Conservation (phyloP, 2,329 filamentous ascomycete genomes). For the Myriangium duriaei region DNA sequence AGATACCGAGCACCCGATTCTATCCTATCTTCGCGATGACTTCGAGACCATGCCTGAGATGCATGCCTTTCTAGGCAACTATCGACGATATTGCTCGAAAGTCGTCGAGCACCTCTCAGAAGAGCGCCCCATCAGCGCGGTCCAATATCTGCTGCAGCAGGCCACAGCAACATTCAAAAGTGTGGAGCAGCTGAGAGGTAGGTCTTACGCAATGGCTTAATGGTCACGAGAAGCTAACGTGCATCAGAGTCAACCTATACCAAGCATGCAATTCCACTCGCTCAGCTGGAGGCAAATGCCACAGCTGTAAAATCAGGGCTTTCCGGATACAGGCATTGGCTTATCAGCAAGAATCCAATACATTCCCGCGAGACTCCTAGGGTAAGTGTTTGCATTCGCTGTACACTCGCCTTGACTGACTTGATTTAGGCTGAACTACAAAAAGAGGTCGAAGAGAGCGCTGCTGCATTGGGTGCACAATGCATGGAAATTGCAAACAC, state of each 20-base stretch:
- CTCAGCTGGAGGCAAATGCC: slow-evolving; percentile 79
- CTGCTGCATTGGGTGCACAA: neutral
- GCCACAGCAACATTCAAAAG: slow-evolving; percentile 62
- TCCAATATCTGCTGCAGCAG: slow-evolving; percentile 72
- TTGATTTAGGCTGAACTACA: neutral
- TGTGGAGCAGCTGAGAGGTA: slow-evolving; percentile 12
- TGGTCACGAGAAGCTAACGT: no score
- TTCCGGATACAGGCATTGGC: slow-evolving; percentile 81
- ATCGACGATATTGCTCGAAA: slow-evolving; percentile 76
- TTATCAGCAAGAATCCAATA: slow-evolving; percentile 19
- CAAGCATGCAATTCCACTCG: slow-evolving; percentile 57
- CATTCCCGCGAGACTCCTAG: slow-evolving; percentile 18
- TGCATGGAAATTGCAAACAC: neutral
- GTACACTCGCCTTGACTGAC: slow-evolving; percentile 38
- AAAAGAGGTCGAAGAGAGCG: slow-evolving; percentile 3
- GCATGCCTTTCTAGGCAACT: slow-evolving; percentile 92
- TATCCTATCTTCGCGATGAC: slow-evolving; percentile 78
- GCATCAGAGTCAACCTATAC: slow-evolving; percentile 29
- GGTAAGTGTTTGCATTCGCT: slow-evolving; percentile 20
- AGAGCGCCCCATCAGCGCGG: slow-evolving; percentile 69
- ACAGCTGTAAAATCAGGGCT: slow-evolving; percentile 79
- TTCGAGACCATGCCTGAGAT: slow-evolving; percentile 89
- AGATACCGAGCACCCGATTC: slow-evolving; percentile 65
- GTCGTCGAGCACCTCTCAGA: slow-evolving; percentile 80
- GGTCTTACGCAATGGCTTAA: no score